Evolutionary conservation across 257 asterid species (phyloP), one percentile per base, ranked within the genome.

Genomic region (Petunia secreta): DNA sequence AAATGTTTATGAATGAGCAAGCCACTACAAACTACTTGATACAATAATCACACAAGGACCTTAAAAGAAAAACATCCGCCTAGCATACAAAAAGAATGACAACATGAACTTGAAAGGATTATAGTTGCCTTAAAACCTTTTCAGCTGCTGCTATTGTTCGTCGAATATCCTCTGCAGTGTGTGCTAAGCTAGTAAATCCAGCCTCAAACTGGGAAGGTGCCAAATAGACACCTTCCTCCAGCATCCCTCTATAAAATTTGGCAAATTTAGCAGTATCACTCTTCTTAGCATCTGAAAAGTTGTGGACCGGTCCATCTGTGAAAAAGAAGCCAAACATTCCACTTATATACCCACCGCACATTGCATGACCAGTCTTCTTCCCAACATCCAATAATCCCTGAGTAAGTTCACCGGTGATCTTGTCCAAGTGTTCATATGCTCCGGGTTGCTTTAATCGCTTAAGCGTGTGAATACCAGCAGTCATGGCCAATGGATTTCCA

Each of bases 141-240:
- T 91, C 93, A 52, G 98, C 97, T 2, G 98, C 99, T 3, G 92
- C 94, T 63, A 93, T 89, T 2, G 99, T 93, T 82, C 85, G 66
- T 82, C 91, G 92, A 84, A 95, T 90, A 66, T 95, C 98, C 88
- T 89, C 94, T 2, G 82, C 6, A 36, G 97, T 89, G 75, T 95
- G 99, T 7, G 98, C 89, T 80, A 95, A 87, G 89, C 99, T 85
- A 4, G 95, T 93, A 80, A 95, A 95, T 50, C 99, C 99, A 59
- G 97, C 99, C 89, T 95, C 99, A 60, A 95, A 95, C 75, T 95
- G 98, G 11, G 98, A 95, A 8, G 99, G 99, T 0, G 99, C 99
- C 0, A 95, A 85, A 80, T 95, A 95, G 38, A 95, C 94, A 2
- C 98, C 99, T 87, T 93, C 97, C 86, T 93, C 97, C 79, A 95